phyloP scores from a whole-genome alignment of 2,329 filamentous ascomycete species.

The Rhynchosporium graminicola region DNA sequence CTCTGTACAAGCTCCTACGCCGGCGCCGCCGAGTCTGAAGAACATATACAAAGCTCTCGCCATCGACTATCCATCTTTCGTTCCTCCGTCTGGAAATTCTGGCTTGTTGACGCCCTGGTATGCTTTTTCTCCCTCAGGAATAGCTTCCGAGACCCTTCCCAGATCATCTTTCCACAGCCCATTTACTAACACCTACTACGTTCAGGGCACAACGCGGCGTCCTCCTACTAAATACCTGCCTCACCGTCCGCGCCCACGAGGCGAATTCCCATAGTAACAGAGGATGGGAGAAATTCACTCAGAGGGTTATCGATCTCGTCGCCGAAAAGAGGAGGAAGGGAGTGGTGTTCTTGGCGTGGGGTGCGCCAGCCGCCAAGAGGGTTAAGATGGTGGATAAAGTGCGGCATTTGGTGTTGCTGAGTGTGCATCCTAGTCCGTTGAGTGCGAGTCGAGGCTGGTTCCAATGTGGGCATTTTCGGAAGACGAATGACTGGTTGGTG shows the following conservation, averaged over 20 bases:
- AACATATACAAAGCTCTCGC: slow-evolving; percentile 92
- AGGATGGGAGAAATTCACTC: slow-evolving; percentile 93
- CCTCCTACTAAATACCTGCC: slow-evolving; percentile 88
- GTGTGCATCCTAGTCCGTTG: slow-evolving; percentile 90
- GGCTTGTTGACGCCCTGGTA: slow-evolving; percentile 82
- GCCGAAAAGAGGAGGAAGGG: slow-evolving; percentile 74
- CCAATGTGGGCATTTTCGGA: slow-evolving; percentile 77
- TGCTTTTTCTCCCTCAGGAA: no score
- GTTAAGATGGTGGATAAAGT: slow-evolving; percentile 71
- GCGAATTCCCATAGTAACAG: slow-evolving; percentile 82
- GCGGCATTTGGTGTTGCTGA: slow-evolving; percentile 80
- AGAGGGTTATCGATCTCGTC: slow-evolving; percentile 86
- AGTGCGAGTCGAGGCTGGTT: slow-evolving; percentile 83
- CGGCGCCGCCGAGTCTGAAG: slow-evolving; percentile 82
- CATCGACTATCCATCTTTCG: slow-evolving; percentile 84
- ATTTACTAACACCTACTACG: no score
- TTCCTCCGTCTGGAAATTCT: slow-evolving; percentile 70
- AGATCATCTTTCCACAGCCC: no score
- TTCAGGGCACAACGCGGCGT: slow-evolving; percentile 80
- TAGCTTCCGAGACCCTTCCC: no score
- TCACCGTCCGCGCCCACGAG: slow-evolving; percentile 88
- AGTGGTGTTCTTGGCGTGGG: slow-evolving; percentile 96
- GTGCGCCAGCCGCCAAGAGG: slow-evolving; percentile 77
- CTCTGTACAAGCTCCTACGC: slow-evolving; percentile 86
- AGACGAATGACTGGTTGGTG: slow-evolving; percentile 82